Evolutionary conservation across 2,329 filamentous ascomycete species (phyloP).

Genomic region (Coniella vitis): DNA sequence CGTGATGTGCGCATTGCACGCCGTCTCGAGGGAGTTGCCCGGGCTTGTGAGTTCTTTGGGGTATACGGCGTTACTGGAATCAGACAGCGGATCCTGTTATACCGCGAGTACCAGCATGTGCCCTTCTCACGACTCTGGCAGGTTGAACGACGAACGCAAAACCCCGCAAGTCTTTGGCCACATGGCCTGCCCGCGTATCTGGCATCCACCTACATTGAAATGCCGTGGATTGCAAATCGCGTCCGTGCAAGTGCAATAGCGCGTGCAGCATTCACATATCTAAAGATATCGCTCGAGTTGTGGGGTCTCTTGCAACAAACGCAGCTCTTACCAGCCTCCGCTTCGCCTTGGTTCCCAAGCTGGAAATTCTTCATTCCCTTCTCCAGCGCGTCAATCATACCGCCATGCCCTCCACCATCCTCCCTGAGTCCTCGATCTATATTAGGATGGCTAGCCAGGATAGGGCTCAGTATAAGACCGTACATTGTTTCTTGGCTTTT

Average conservation of each 20-base stretch:
- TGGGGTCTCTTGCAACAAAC: conserved; percentile 47
- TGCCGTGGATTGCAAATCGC: background rate
- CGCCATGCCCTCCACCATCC: conserved; percentile 35
- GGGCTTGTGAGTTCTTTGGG: conserved; percentile 33
- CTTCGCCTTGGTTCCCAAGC: conserved; percentile 35
- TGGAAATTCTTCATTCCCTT: conserved; percentile 50
- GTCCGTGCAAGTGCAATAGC: conserved; percentile 5
- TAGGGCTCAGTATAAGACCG: conserved; percentile 38
- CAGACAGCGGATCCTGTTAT: conserved; percentile 49
- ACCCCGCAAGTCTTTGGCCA: conserved; percentile 27
- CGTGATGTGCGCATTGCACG: conserved; percentile 43
- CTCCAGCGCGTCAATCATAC: conserved; percentile 42
- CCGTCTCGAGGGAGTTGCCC: conserved; percentile 29
- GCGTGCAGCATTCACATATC: conserved; percentile 23
- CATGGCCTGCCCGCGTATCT: conserved; percentile 35
- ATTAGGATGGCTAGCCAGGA: conserved; percentile 35
- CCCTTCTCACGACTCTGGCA: conserved; percentile 40
- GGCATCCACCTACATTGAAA: conserved; percentile 22
- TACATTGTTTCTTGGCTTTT: conserved; percentile 38
- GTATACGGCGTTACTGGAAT: conserved; percentile 48
- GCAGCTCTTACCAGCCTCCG: conserved; percentile 36
- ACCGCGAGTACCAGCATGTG: conserved; percentile 41
- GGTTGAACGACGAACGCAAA: conserved; percentile 27
- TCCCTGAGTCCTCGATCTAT: conserved; percentile 33
- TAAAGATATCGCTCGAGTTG: conserved; percentile 44